These are phyloP conservation scores for Coemansia sp. DNA, from an alignment of 192 early-diverging fungal genomes.

Conservation along the genomic window DNA sequence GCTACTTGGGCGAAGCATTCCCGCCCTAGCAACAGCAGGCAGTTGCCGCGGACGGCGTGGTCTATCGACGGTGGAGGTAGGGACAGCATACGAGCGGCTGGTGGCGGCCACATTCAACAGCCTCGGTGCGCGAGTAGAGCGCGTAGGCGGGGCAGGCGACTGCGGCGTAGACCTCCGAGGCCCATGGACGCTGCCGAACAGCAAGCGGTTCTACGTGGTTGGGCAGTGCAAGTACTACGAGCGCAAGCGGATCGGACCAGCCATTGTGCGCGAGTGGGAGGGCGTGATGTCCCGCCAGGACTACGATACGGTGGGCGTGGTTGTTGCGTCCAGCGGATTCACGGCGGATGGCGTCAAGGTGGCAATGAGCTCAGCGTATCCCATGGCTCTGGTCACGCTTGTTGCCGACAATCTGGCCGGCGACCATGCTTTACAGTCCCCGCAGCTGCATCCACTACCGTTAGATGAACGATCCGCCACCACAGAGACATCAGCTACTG, in stretches of 20 bases:
- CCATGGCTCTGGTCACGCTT: conserved; percentile 40
- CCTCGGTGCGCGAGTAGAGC: conserved; percentile 37
- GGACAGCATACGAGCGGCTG: conserved; percentile 41
- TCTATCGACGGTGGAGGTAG: conserved; percentile 37
- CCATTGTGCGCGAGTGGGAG: conserved; percentile 51
- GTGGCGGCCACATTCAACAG: conserved; percentile 21
- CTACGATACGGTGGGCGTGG: conserved; percentile 31
- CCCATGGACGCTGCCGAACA: conserved; percentile 28
- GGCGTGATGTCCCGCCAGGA: conserved; percentile 52
- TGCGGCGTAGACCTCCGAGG: conserved; percentile 44
- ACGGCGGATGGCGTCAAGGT: conserved; percentile 28
- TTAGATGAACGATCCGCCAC: background rate
- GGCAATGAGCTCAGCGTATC: conserved; percentile 39
- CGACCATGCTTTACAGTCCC: background rate
- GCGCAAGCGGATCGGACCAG: conserved; percentile 45
- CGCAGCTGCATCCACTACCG: background rate
- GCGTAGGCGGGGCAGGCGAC: conserved; percentile 43
- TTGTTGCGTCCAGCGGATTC: conserved; percentile 42
- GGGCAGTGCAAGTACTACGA: conserved; percentile 54
- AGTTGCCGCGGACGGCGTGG: background rate
- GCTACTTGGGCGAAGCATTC: background rate
- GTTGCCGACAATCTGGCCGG: conserved; percentile 2
- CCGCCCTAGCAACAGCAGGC: background rate
- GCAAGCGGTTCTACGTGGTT: conserved; percentile 29
- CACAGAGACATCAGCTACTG: background rate